phyloP scores from a whole-genome alignment of 148 eudicot species.

The Pharnaceum exiguum region DNA sequence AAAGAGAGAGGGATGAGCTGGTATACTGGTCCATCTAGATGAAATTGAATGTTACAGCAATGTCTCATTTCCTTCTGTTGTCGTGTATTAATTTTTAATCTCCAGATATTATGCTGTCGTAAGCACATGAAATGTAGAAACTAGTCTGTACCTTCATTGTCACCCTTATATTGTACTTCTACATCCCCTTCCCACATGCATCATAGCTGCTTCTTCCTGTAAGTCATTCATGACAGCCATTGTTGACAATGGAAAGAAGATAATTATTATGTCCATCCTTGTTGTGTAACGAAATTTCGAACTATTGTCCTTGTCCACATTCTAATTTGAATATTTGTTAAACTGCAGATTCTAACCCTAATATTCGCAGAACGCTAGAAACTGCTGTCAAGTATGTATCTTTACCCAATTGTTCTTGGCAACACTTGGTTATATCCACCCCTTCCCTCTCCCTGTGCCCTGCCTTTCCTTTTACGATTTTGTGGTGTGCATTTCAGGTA shows the following conservation, averaged over 20 bases:
- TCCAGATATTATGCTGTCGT: neutral
- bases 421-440: neutral
- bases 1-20: no score
- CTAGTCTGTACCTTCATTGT: neutral
- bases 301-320: neutral
- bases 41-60: no score
- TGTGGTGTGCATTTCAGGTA: conserved; percentile 52
- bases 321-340: neutral
- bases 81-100: no score
- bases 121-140: neutral
- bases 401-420: neutral
- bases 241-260: neutral
- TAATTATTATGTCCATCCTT: no score
- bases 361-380: conserved; percentile 72
- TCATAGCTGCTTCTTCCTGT: neutral
- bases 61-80: no score
- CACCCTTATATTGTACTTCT: neutral
- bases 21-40: no score
- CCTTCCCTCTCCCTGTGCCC: neutral
- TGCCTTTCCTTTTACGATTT: neutral
- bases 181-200: neutral
- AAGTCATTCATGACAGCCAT: neutral
- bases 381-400: conserved; percentile 79
- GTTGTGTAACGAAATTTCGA: neutral
- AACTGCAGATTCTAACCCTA: conserved; percentile 53